phyloP scores from a whole-genome alignment of 352 stramenopile species.

The Blastocystis sp. region DNA sequence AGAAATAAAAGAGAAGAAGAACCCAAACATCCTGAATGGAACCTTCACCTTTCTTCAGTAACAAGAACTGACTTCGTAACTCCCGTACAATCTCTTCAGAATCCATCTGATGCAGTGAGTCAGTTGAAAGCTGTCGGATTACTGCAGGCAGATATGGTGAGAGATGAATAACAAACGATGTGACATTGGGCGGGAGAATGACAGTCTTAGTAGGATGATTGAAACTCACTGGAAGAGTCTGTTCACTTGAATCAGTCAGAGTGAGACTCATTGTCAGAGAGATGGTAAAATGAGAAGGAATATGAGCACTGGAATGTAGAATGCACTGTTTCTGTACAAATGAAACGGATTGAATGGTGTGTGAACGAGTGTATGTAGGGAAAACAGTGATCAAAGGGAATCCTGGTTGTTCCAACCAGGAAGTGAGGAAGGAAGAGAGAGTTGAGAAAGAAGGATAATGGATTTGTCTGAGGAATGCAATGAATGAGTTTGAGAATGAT shows the following conservation, averaged over 20 bases:
- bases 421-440: neutral
- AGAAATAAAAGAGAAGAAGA: neutral
- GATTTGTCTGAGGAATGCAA: neutral
- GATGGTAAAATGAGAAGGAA: too few relatives aligned
- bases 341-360: too few relatives aligned
- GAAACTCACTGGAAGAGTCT: neutral
- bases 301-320: too few relatives aligned
- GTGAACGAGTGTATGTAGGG: too few relatives aligned
- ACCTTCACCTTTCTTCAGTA: slow-evolving; percentile 25
- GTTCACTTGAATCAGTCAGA: too few relatives aligned
- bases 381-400: neutral
- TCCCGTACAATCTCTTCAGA: neutral
- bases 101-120: neutral
- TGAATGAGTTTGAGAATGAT: neutral
- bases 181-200: neutral
- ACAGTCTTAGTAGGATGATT: neutral
- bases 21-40: neutral
- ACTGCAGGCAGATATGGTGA: neutral
- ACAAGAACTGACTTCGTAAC: slow-evolving; percentile 18
- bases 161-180: neutral
- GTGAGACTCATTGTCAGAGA: too few relatives aligned
- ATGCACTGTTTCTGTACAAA: too few relatives aligned
- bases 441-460: neutral
- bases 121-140: neutral
- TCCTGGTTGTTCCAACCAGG: neutral